Base-by-base conservation (phyloP, 352 stramenopile species). In the Globisporangium viniferum region DNA sequence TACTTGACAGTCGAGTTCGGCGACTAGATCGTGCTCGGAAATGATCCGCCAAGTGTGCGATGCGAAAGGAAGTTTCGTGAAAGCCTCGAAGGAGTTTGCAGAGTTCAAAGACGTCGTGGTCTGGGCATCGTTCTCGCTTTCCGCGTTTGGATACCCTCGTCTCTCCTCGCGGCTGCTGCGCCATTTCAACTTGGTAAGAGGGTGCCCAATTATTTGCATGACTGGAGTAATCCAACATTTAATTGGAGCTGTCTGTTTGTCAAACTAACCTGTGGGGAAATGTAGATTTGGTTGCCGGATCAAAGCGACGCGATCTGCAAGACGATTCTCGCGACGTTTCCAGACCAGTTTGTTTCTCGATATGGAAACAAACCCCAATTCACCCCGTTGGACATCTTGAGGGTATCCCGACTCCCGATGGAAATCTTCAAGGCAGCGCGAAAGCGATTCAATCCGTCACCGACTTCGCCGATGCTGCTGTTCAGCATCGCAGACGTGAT, bases 11-110 rank as follows among this genome's bases (percentile, higher is more conserved):
- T 54, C 14, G 3, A 33, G 15, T 18, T 15, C 5, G 20, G 35
- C n/a, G 20, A 60, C 60, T 27, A 51, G 74, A 12, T 63, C 72
- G 1, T 88, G 79, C 61, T 76, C 64, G 2, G 81, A 84, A 24
- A 84, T 90, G 74, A 78, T 93, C 55, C 78, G 82, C 14, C 85
- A 93, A 69, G 64, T 93, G 2, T 77, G 74, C 20, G 85, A 93
- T 60, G 73, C 68, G 0, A 83, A 74, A 54, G 82, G 81, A 8
- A 84, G 75, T 36, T 91, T 89, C 31, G 62, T 86, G 31, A 76
- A 76, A 33, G 35, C 77, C 3, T 78, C 80, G 4, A 88, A 87
- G 49, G 78, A 85, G 57, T 91, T 79, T 61, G 79, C 81, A 12
- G 78, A 89, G 62, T 88, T 89, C 57, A 70, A 73, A 61, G 81